Evolutionary conservation across 306 rosid species (phyloP).

Genomic region (Ormosia semicastrata): DNA sequence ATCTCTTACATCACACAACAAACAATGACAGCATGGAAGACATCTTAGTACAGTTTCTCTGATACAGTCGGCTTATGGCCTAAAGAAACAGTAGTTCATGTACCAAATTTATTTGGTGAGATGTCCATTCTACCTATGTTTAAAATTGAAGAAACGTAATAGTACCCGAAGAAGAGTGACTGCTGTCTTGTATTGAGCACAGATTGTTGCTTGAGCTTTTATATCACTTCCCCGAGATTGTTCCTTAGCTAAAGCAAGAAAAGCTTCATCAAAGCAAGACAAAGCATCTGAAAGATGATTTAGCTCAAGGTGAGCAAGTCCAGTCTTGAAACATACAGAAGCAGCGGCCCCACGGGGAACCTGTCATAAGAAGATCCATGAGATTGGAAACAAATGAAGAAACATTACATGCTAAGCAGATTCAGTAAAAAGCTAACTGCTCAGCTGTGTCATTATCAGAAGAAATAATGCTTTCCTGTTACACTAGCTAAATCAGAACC

Average conservation of each 20-base stretch:
- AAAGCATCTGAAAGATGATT: conserved; percentile 93
- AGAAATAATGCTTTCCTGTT: background rate
- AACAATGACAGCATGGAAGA: background rate
- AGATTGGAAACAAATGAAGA: background rate
- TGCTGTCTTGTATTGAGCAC: conserved; percentile 96
- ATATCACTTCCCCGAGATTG: conserved; percentile 96
- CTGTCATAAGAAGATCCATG: conserved; percentile 45
- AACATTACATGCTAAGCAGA: background rate
- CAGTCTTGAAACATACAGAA: conserved; percentile 87
- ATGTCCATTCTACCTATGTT: conserved; percentile 7
- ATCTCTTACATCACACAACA: background rate
- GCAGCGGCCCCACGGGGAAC: conserved; percentile 98
- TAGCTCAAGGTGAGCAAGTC: conserved; percentile 91
- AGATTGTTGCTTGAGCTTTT: conserved; percentile 94
- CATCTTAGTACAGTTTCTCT: background rate
- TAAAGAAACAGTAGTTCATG: conserved; percentile 18
- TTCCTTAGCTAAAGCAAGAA: conserved; percentile 93
- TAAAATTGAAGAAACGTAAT: conserved; percentile 10
- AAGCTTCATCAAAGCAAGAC: conserved; percentile 94
- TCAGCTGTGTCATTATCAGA: background rate
- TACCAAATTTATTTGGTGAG: background rate
- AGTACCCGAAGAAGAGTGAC: conserved; percentile 92
- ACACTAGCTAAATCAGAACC: background rate
- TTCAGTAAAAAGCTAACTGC: background rate
- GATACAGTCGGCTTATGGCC: conserved; percentile 12